Conservation (phyloP, 106 monocot genomes). For the Acanthochlamys bracteata region DNA sequence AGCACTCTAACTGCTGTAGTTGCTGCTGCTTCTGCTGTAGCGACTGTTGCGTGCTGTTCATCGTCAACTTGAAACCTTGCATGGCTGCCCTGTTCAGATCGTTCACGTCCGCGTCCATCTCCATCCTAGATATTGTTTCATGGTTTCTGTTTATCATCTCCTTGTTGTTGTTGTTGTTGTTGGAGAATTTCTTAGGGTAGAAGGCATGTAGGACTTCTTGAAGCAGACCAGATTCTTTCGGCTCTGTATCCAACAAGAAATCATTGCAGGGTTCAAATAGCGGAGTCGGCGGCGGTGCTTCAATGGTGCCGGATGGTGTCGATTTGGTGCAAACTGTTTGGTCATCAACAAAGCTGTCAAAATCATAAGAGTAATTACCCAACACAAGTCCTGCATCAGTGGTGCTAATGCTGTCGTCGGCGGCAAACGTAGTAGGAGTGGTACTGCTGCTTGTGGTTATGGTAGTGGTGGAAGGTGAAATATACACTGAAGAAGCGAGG, state of each 20-base stretch:
- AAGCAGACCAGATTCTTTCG: conserved; percentile 44
- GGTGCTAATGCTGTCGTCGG: too few species aligned
- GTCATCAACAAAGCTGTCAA: not conserved
- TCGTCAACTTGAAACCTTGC: too few species aligned
- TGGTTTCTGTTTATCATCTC: too few species aligned
- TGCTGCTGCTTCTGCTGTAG: not conserved
- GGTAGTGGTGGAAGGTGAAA: not conserved
- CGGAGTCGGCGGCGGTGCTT: not conserved
- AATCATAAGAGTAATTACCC: not conserved
- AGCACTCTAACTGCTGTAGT: not conserved
- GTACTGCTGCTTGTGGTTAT: not conserved
- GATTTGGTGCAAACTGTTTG: not conserved
- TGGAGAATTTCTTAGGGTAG: conserved; percentile 13
- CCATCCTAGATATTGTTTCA: too few species aligned
- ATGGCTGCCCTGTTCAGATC: too few species aligned
- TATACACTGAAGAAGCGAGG: not conserved
- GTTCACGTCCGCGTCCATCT: too few species aligned
- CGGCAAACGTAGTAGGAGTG: not conserved
- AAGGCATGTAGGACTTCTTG: conserved; percentile 47
- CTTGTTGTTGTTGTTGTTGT: not conserved
- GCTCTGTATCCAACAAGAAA: conserved; percentile 20
- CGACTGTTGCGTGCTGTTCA: too few species aligned
- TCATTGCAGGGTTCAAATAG: conserved; percentile 6
- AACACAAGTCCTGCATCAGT: not conserved
- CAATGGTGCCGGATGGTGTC: not conserved